Evolutionary conservation across 208 protist genomes (phyloP), one percentile per base, ranked within the genome.

Genomic region (Crithidia acanthocephali): DNA sequence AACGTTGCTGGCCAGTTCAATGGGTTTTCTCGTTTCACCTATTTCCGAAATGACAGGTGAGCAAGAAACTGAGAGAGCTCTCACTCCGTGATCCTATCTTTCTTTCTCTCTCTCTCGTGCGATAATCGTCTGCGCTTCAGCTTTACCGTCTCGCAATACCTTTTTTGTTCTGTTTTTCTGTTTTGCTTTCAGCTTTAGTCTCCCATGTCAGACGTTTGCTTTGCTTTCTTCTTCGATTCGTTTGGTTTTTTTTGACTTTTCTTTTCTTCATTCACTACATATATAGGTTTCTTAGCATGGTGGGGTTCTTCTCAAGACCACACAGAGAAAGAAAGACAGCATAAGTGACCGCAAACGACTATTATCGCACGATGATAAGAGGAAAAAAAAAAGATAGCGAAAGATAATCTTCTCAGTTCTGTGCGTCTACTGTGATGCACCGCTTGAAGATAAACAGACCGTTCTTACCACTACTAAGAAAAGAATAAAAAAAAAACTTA

Each of bases 381-480:
- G 48, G 48, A 18, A 5, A 18, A 5, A 53, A 53, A 48, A 48
- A n/a, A n/a, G 44, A 48, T n/a, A n/a, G 18, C 18, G 9, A n/a
- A 48, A n/a, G 16, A n/a, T 48, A n/a, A 15, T n/a, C 23, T 30
- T 30, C 22, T 53, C 23, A 53, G 48, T 30, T 53, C 48, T 53
- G 28, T 35, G 51, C 16, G 25, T 57, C 27, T 57, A 20, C 10
- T 13, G 7, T n/a, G 51, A 57, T 20, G n/a, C 51, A 57, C 23
- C 3, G 22, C 23, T 57, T 27, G 13, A 57, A 57, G n/a, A n/a
- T 33, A 35, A 35, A 22, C 44, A 48, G 44, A 32, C 28, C 35
- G 22, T 65, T 64, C 22, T 56, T 66, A 59, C 16, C 30, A 13
- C 20, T 57, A 57, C 23, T 18, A 42, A 40, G 40, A 48, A 64